Conservation (phyloP, 2,329 filamentous ascomycete species). For the Sarocladiaceae sp. region DNA sequence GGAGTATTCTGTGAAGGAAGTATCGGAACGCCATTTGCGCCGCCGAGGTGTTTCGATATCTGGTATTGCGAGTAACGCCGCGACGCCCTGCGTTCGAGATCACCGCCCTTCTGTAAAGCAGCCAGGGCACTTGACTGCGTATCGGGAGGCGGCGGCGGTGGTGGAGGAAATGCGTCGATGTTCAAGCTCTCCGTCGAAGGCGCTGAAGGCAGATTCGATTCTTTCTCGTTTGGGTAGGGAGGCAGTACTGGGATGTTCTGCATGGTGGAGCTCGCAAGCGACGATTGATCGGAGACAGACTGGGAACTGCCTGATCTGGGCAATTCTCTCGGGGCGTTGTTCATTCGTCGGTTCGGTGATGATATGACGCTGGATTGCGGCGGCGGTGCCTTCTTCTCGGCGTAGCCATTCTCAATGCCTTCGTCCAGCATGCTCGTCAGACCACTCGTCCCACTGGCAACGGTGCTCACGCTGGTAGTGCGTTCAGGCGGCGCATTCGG, state of each 20-base stretch:
- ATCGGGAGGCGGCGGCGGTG: slow-evolving; percentile 63
- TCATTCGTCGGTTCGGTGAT: slow-evolving; percentile 46
- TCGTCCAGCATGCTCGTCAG: slow-evolving; percentile 58
- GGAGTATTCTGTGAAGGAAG: slow-evolving; percentile 80
- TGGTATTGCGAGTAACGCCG: slow-evolving; percentile 94
- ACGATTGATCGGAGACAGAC: slow-evolving; percentile 57
- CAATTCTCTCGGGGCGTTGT: slow-evolving; percentile 41
- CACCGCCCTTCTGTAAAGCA: slow-evolving; percentile 84
- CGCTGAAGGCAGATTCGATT: slow-evolving; percentile 40
- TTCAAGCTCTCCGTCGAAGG: slow-evolving; percentile 40
- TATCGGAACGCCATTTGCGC: slow-evolving; percentile 78
- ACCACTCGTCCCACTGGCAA: slow-evolving; percentile 50
- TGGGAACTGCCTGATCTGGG: slow-evolving; percentile 33
- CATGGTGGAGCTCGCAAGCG: slow-evolving; percentile 69
- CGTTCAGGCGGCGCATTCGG: slow-evolving; percentile 38
- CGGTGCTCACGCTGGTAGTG: slow-evolving; percentile 55
- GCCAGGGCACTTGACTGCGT: slow-evolving; percentile 87
- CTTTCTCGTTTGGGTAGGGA: slow-evolving; percentile 64
- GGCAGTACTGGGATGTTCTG: slow-evolving; percentile 73
- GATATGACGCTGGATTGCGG: slow-evolving; percentile 24
- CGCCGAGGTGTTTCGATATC: slow-evolving; percentile 88
- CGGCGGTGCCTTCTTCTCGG: slow-evolving; percentile 22
- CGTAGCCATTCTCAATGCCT: slow-evolving; percentile 45
- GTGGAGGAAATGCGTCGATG: slow-evolving; percentile 65
- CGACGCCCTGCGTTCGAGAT: slow-evolving; percentile 88